phyloP scores from a whole-genome alignment of 2,329 filamentous ascomycete species.

The Clonostachys solani region DNA sequence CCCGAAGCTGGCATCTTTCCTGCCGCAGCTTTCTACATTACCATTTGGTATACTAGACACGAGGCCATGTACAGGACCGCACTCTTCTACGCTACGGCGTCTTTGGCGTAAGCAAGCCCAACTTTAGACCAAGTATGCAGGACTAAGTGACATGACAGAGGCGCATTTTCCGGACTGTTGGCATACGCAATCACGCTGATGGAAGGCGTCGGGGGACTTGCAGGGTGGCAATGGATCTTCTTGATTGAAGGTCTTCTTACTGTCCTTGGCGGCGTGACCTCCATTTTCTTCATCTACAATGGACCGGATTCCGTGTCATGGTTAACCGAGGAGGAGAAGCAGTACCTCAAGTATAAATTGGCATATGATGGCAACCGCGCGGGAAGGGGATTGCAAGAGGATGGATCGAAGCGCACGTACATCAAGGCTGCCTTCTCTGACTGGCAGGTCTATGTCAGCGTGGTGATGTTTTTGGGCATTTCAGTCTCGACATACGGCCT shows the following conservation, averaged over 20 bases:
- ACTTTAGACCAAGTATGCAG: not conserved
- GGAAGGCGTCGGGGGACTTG: constrained; percentile 55
- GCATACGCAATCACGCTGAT: constrained; percentile 71
- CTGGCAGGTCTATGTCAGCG: constrained; percentile 6
- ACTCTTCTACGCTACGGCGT: constrained; percentile 1
- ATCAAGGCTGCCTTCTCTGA: constrained; percentile 4
- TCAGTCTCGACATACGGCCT: constrained; percentile 5
- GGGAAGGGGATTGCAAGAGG: constrained; percentile 3
- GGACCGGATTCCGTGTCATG: not conserved
- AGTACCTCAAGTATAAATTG: constrained; percentile 4
- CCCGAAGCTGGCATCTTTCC: constrained; percentile 21
- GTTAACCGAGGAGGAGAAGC: constrained; percentile 2
- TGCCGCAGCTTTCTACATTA: constrained; percentile 18
- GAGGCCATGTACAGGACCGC: not conserved
- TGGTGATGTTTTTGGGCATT: constrained; percentile 3
- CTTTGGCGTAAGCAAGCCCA: not conserved
- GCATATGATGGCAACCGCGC: constrained; percentile 4
- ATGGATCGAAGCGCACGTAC: constrained; percentile 2
- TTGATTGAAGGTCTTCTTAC: constrained; percentile 63
- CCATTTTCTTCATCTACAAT: constrained; percentile 53
- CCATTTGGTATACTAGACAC: constrained; percentile 23
- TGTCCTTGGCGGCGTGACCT: constrained; percentile 54
- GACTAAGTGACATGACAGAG: not conserved
- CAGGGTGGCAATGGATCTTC: constrained; percentile 67
- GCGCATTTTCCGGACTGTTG: constrained; percentile 61